phyloP scores from a whole-genome alignment of 352 stramenopile species.

The Pythium sukuiense region DNA sequence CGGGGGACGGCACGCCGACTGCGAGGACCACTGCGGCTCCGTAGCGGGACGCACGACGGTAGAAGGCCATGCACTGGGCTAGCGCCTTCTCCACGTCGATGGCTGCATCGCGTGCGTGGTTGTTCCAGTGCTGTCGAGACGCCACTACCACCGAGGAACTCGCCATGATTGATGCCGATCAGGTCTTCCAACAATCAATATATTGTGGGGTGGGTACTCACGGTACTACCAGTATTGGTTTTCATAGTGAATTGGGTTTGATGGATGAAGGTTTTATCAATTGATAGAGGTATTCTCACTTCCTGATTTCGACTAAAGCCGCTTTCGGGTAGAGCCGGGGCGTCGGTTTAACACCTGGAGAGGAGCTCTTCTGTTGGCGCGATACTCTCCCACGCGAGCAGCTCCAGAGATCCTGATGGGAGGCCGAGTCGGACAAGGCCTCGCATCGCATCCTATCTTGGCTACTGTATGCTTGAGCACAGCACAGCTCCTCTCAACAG shows the following conservation, averaged over 20 bases:
- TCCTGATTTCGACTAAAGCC: constrained; percentile 8
- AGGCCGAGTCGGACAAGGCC: neutral
- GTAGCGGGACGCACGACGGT: constrained; percentile 47
- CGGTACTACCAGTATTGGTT: neutral
- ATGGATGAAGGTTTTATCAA: neutral
- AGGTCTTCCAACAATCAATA: neutral
- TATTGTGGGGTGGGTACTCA: neutral
- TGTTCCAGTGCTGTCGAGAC: constrained; percentile 72
- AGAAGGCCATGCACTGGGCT: constrained; percentile 51
- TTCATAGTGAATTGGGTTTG: neutral
- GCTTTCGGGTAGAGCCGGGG: neutral
- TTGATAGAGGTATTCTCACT: neutral
- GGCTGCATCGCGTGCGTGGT: constrained; percentile 42
- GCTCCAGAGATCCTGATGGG: neutral
- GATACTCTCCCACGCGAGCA: no score
- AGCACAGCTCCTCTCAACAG: neutral
- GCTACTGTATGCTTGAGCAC: neutral
- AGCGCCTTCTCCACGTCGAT: constrained; percentile 52
- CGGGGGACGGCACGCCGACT: constrained; percentile 40
- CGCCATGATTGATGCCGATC: neutral
- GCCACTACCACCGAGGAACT: constrained; percentile 39
- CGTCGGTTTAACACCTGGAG: neutral
- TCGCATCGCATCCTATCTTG: neutral
- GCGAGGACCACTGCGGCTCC: constrained; percentile 55
- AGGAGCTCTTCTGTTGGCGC: neutral